Conservation (phyloP, 345 rosid species). For the Populus alba region DNA sequence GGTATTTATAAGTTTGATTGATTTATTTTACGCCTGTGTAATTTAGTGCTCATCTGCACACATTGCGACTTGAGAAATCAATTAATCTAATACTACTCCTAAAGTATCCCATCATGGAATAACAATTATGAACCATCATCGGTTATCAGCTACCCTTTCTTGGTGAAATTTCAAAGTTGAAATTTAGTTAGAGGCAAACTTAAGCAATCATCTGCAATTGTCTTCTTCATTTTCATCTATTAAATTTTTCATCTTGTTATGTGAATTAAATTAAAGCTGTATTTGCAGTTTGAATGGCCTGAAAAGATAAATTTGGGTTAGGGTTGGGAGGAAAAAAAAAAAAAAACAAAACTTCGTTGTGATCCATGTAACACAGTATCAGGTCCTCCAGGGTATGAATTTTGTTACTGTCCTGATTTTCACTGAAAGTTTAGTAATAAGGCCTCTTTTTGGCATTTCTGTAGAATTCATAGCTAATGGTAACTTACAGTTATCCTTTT, state of each 20-base stretch:
- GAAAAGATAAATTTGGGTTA: not conserved
- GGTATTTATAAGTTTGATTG: slow-evolving; percentile 36
- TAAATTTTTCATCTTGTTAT: not conserved
- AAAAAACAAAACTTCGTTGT: too few species aligned
- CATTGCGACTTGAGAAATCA: not conserved
- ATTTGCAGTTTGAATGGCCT: not conserved
- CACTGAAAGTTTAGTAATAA: not conserved
- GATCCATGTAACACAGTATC: not conserved
- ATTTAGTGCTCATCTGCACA: not conserved
- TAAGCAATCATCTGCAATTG: not conserved
- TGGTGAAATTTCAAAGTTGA: not conserved
- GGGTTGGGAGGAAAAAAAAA: not conserved
- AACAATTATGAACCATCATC: not conserved
- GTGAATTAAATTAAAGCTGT: not conserved
- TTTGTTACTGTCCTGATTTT: not conserved
- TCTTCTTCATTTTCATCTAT: not conserved
- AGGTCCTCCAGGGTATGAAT: not conserved
- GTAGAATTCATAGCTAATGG: not conserved
- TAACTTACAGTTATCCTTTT: not conserved
- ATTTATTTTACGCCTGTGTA: not conserved
- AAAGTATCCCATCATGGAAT: not conserved
- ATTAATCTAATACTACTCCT: not conserved
- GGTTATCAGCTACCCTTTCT: not conserved
- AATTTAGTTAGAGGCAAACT: not conserved
- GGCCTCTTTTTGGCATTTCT: not conserved